Evolutionary conservation across 495 filamentous ascomycete species (phyloP).

Genomic region (Trichoderma reesei): DNA sequence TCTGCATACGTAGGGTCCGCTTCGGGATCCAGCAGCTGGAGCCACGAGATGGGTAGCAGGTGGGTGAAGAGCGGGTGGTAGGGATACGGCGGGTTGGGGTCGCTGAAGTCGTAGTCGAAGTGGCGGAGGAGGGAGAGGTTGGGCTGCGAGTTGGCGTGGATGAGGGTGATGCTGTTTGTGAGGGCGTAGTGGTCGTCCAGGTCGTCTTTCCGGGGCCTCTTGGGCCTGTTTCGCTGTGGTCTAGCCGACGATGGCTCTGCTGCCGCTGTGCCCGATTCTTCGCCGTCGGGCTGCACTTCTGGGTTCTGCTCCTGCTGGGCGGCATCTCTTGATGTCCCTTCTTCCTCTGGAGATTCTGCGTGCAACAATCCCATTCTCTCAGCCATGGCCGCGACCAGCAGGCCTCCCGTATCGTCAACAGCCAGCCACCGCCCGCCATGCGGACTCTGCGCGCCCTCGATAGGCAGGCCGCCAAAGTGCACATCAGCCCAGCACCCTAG

Average conservation of each 20-base stretch:
- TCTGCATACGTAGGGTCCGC: constrained; percentile 58
- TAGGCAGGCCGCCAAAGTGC: constrained; percentile 22
- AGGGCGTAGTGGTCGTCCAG: constrained; percentile 38
- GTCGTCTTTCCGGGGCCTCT: constrained; percentile 25
- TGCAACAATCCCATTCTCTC: constrained; percentile 85
- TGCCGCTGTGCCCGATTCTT: neutral
- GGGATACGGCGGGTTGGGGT: constrained; percentile 43
- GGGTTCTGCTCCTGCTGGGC: constrained; percentile 12
- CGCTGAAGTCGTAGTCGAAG: constrained; percentile 67
- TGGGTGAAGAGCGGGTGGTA: constrained; percentile 71
- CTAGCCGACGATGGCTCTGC: constrained; percentile 2
- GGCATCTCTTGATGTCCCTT: constrained; percentile 7
- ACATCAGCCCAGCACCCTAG: constrained; percentile 44
- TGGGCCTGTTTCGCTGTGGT: constrained; percentile 15
- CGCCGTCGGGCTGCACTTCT: neutral
- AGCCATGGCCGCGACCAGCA: constrained; percentile 79
- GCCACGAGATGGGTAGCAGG: constrained; percentile 77
- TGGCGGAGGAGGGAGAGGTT: constrained; percentile 80
- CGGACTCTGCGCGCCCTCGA: constrained; percentile 21
- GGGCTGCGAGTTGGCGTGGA: constrained; percentile 83
- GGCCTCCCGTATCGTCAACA: constrained; percentile 81
- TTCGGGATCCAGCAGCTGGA: constrained; percentile 71
- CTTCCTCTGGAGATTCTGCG: constrained; percentile 19
- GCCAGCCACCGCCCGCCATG: constrained; percentile 67
- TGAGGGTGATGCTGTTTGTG: constrained; percentile 75